Evolutionary conservation across 2,329 filamentous ascomycete species (phyloP).

Genomic region (Trichoderma asperellum): DNA sequence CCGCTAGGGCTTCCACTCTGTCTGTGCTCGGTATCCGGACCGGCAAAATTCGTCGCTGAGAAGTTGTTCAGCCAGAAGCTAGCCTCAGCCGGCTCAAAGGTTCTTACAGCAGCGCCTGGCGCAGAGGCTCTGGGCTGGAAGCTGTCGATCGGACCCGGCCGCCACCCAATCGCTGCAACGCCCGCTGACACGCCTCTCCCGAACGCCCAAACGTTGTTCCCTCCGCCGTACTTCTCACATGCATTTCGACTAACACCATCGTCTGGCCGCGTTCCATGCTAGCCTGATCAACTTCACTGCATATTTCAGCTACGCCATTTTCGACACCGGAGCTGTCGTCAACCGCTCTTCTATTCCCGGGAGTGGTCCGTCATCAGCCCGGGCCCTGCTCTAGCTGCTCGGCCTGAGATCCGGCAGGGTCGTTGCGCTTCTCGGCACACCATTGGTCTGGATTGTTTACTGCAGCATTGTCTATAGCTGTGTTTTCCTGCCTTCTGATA

Average conservation of each 20-base stretch:
- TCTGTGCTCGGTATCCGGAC: not conserved
- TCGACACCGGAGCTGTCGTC: constrained; percentile 6
- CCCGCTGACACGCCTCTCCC: constrained; percentile 16
- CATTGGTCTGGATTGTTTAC: not conserved
- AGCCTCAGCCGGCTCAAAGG: not conserved
- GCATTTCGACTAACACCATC: not conserved
- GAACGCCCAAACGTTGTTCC: constrained; percentile 20
- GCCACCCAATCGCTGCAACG: constrained; percentile 20
- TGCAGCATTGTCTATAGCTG: not conserved
- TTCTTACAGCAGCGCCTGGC: not conserved
- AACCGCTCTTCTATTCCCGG: not conserved
- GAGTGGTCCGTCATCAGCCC: not conserved
- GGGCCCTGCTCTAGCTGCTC: not conserved
- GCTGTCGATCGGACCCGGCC: not conserved
- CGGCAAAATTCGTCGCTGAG: not conserved
- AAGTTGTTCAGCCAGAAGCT: not conserved
- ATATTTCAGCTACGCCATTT: constrained; percentile 5
- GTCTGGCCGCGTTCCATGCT: not conserved
- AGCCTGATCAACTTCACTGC: not conserved
- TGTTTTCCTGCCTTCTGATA: not conserved
- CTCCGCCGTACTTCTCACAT: not conserved
- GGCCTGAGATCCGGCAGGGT: not conserved
- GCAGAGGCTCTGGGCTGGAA: not conserved
- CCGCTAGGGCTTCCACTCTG: not conserved
- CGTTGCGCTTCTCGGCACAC: not conserved